phyloP scores from a whole-genome alignment of 2,329 filamentous ascomycete species.

The Exophiala calicioides region DNA sequence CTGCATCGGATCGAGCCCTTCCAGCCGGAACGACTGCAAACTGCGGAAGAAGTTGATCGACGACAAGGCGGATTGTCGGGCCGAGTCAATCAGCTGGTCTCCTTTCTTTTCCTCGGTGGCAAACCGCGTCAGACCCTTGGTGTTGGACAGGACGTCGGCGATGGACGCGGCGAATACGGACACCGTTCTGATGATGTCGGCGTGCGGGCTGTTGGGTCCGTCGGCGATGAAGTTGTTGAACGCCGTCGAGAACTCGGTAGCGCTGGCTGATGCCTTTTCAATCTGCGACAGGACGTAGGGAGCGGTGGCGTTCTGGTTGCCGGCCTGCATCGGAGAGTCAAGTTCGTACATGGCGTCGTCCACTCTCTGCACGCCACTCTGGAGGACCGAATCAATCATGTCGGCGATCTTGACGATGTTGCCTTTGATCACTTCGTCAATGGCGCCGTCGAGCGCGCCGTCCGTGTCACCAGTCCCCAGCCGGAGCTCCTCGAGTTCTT shows the following conservation, averaged over 20 bases:
- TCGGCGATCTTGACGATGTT: constrained; percentile 94
- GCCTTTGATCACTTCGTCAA: constrained; percentile 82
- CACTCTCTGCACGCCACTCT: constrained; percentile 87
- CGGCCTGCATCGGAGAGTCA: constrained; percentile 96
- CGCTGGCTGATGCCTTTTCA: constrained; percentile 90
- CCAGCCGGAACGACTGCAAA: constrained; percentile 88
- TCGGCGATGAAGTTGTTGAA: constrained; percentile 99
- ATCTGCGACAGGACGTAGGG: constrained; percentile 95
- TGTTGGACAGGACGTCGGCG: constrained; percentile 89
- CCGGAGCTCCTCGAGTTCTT: constrained; percentile 86
- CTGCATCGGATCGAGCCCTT: constrained; percentile 83
- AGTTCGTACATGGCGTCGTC: constrained; percentile 97
- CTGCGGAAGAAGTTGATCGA: constrained; percentile 94
- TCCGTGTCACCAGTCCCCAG: constrained; percentile 72
- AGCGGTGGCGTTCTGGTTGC: constrained; percentile 96
- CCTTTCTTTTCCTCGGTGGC: constrained; percentile 94
- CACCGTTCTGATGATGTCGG: constrained; percentile 89
- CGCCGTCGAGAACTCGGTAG: constrained; percentile 94
- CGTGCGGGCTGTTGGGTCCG: constrained; percentile 84
- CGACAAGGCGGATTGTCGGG: constrained; percentile 78
- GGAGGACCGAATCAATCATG: constrained; percentile 94
- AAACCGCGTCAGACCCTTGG: constrained; percentile 89
- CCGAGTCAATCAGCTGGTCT: constrained; percentile 78
- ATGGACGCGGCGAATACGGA: constrained; percentile 87
- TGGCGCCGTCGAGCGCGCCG: constrained; percentile 80